Evolutionary conservation across 2,329 filamentous ascomycete species (phyloP), one percentile per base, ranked within the genome.

Genomic region (Alternaria novae-zelandiae): DNA sequence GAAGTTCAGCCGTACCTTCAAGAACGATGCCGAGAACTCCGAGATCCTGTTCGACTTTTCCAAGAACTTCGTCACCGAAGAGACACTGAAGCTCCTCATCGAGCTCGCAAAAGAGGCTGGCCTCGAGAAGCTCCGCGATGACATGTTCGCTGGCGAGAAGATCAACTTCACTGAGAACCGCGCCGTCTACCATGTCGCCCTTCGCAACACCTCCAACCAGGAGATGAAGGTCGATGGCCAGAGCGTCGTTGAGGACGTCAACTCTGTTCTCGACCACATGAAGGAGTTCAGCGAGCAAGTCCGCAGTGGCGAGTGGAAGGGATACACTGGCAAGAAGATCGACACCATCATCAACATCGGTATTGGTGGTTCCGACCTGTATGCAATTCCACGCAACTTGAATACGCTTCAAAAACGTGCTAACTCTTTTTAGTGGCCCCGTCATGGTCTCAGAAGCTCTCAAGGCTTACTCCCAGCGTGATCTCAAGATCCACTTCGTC

Each of bases 141-240:
- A 90, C 78, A 97, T 99, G 94, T 99, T 99, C 83, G 90, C 89
- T 62, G 96, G 96, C 74, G 93, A 98, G 79, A 95, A 96, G 88
- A 98, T 99, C 87, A 99, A 99, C 88, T 97, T 97, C 85, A 99
- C 96, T 64, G 96, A 99, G 86, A 86, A 95, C 79, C 91, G 96
- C 70, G 96, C 96, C 70, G 96, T 99, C 70, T 97, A 97, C 86
- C 96, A 99, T 84, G 88, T 93, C 72, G 96, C 96, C 53, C 88
- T 99, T 78, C 91, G 96, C 80, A 99, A 99, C 81, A 90, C 94
- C 69, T 87, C 89, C 80, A 94, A 92, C 80, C 89, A 92, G 87
- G 89, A 86, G 51, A 89, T 91, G 88, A 80, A 93, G 82, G 96
- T 98, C 30, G 91, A 97, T 70, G 95, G 94, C 66, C 85, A 94